Percentiles rank a stretch among this genome's conserved stretches.
phyloP scores from a whole-genome alignment of 179 eudicot genomes.

The Spergularia azorica region DNA sequence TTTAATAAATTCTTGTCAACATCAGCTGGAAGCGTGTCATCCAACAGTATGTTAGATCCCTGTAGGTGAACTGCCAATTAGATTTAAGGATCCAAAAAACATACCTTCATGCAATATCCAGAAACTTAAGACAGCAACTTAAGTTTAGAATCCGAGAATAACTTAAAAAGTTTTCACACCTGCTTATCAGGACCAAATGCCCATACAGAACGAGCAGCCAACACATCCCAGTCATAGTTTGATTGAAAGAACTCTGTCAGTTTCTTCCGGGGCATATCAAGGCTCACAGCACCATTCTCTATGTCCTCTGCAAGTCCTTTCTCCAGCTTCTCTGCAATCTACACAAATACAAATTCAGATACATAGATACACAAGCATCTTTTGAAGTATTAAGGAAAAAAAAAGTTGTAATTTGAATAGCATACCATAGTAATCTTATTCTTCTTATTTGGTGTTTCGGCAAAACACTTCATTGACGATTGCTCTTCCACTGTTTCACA shows the following conservation, averaged over 20 bases:
- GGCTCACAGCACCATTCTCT: conserved; percentile 85
- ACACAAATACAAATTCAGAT: background rate
- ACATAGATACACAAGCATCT: background rate
- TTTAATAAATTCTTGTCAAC: conserved; percentile 87
- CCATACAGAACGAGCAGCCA: conserved; percentile 99
- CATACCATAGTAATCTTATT: conserved; percentile 96
- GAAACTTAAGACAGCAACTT: background rate
- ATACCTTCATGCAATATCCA: background rate
- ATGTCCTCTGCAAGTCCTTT: conserved; percentile 98
- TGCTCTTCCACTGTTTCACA: conserved; percentile 99
- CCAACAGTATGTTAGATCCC: conserved; percentile 96
- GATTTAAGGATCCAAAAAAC: conserved; percentile 9
- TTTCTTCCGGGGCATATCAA: conserved; percentile 85
- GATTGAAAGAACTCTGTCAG: conserved; percentile 88
- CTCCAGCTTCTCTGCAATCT: conserved; percentile 99
- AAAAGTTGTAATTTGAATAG: conserved; percentile 8
- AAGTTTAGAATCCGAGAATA: background rate
- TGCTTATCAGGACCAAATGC: conserved; percentile 99
- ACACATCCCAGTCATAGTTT: conserved; percentile 98
- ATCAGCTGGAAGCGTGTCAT: conserved; percentile 98
- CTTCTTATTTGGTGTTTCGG: conserved; percentile 97
- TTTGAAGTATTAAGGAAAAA: background rate
- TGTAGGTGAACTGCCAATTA: conserved; percentile 27
- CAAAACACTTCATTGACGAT: conserved; percentile 98
- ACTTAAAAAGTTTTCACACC: conserved; percentile 39